Evolutionary conservation across 176 grass and related monocot genomes (phyloP), one percentile per base, ranked within the genome.

Genomic region (Carex kokanica): DNA sequence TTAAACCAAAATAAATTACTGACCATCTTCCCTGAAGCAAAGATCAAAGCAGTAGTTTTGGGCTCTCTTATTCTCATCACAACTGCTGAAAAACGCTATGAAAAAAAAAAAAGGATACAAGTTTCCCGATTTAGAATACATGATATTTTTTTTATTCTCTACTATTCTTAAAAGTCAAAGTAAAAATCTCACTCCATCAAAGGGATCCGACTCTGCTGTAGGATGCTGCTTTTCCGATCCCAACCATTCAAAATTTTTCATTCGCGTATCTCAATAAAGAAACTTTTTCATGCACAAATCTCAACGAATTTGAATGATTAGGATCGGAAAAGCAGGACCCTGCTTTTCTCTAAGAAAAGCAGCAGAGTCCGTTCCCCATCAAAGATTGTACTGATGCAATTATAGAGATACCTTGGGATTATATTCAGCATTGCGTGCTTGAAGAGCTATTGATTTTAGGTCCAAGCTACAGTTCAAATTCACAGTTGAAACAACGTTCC

Each of bases 41-140:
- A 97, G 56, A 97, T 90, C 36, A 97, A 71, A 5, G 94, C 94
- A 31, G 94, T 94, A 56, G 94, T 94, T 85, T 91, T 94, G 0
- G 94, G 94, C 62, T 97, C 91, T 82, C 91, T 90, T 87, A 97
- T 97, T 84, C 91, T 91, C 94, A 97, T 97, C 72, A 94, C 90
- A 68, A 97, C 91, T 62, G 94, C 91, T 34, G 91, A 86, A 80
- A 97, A 97, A 91, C 84, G 94, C 94, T 92, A 72, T 61, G 47
- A 36, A 68, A 57, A 63, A 38, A 68, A 56, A 63, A 38, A 72
- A 80, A n/a, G 0, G 53, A 79, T 8, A 78, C 5, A 80, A 54
- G 53, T 88, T 56, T 18, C 25, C 57, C n/a, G 66, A 84, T 58
- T 64, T 58, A 78, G 18, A 59, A 84, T 57, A 72, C 43, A 77